Conservation (phyloP, 2,329 filamentous ascomycete species). For the Colletotrichum eleusines region DNA sequence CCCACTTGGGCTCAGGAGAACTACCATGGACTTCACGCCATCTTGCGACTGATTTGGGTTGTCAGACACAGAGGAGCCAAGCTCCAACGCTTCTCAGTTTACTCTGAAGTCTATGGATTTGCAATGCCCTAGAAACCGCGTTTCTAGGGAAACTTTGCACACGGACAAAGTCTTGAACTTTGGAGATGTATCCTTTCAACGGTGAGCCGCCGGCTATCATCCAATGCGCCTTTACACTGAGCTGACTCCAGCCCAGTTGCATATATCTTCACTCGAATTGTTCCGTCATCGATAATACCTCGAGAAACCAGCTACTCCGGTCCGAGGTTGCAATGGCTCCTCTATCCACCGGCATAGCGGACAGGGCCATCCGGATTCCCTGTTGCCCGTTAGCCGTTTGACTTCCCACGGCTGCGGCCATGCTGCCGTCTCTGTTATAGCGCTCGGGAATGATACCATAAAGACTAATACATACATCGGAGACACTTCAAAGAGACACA, state of each 20-base stretch:
- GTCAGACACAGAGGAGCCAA: background rate
- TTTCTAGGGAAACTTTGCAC: no score
- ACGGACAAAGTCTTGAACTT: background rate
- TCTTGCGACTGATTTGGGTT: background rate
- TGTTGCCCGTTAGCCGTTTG: background rate
- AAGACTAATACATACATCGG: background rate
- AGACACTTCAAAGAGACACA: background rate
- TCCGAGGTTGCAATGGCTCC: background rate
- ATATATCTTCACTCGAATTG: background rate
- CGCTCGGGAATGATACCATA: background rate
- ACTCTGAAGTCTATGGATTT: background rate
- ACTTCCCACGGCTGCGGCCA: background rate
- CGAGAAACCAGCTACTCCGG: background rate
- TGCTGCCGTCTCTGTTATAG: background rate
- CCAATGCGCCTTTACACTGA: background rate
- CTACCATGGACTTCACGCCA: background rate
- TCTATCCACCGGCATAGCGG: background rate
- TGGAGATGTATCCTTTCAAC: background rate
- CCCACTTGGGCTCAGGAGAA: conserved; percentile 8
- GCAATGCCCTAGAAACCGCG: background rate
- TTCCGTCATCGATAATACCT: background rate
- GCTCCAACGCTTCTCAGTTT: background rate
- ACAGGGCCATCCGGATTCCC: background rate
- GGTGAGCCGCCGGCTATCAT: background rate
- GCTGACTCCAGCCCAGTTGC: background rate